Base-by-base conservation (phyloP, 2,329 filamentous ascomycete species). In the Sporothrix globosa region DNA sequence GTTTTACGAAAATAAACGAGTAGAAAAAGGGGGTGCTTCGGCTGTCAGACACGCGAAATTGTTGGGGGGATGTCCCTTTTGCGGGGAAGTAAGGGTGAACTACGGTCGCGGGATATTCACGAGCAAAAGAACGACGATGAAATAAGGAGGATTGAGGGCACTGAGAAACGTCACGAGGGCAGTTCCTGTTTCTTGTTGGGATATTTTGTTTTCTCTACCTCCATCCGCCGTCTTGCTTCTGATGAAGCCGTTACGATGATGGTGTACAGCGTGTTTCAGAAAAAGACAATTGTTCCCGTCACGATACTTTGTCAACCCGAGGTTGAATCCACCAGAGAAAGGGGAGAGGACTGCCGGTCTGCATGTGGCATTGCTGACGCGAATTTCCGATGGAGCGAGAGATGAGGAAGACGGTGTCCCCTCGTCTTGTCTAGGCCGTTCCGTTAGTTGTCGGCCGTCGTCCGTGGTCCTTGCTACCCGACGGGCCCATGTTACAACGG, bases 71-170 rank as follows among this genome's bases (percentile, higher is more conserved):
- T 4, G 24, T 7, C 34, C 34, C 34, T 34, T 65, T 65, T 65
- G 61, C 61, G 44, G 61, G 61, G 61, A 65, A 50, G 17, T 21
- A 3, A 41, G 19, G 56, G 53, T 19, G 14, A 39, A 39, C 11
- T 21, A 21, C 61, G 30, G 61, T 34, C 61, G 50, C 24, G 58
- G 58, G 39, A 50, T 14, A 21, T 65, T 65, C 61, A 65, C 61
- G 50, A 65, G 61, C 61, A 30, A 39, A 63, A 46, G 30, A n/a
- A 19, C 53, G 13, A 11, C 39, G 41, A 27, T 7, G 14, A 5
- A 41, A 14, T 2, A 27, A 2, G 58, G 41, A 46, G 34, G 5
- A 13, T 19, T 21, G 58, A 46, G 39, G 39, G 56, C 39, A 19
- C 44, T 41, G 56, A 61, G 13, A 9, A n/a, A 27, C 10, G 39